Evolutionary conservation across 352 stramenopile species (phyloP).

Genomic region (Pythium aristosporum): DNA sequence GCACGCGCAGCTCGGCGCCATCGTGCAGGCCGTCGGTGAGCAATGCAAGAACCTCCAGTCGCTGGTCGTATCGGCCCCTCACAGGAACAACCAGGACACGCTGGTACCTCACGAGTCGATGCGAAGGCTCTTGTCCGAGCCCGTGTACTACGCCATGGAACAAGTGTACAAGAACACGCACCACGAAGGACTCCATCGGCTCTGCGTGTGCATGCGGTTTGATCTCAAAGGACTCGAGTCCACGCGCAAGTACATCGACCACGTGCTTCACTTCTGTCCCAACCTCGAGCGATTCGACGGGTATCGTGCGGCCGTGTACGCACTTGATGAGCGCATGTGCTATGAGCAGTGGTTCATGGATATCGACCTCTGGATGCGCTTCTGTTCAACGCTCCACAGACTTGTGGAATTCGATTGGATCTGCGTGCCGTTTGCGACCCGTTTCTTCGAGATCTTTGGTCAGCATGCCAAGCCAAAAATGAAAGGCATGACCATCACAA

Average conservation of each 20-base stretch:
- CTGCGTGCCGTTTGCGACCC: not conserved
- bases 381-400: not conserved
- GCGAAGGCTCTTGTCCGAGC: not conserved
- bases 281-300: not conserved
- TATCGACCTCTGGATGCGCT: not conserved
- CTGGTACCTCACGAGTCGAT: not conserved
- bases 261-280: not conserved
- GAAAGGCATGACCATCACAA: not conserved
- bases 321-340: not conserved
- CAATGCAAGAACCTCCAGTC: not conserved
- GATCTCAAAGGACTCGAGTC: not conserved
- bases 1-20: not conserved
- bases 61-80: not conserved
- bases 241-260: not conserved
- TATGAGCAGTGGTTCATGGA: conserved; percentile 2
- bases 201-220: not conserved
- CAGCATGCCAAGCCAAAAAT: not conserved
- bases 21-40: not conserved
- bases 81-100: not conserved
- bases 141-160: not conserved
- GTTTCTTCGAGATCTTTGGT: not conserved
- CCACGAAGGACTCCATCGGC: not conserved
- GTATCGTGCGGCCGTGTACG: not conserved
- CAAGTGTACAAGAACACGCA: not conserved
- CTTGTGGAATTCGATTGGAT: not conserved